Evolutionary conservation across 345 rosid species (phyloP).

Genomic region (Euphorbia pulcherrima): DNA sequence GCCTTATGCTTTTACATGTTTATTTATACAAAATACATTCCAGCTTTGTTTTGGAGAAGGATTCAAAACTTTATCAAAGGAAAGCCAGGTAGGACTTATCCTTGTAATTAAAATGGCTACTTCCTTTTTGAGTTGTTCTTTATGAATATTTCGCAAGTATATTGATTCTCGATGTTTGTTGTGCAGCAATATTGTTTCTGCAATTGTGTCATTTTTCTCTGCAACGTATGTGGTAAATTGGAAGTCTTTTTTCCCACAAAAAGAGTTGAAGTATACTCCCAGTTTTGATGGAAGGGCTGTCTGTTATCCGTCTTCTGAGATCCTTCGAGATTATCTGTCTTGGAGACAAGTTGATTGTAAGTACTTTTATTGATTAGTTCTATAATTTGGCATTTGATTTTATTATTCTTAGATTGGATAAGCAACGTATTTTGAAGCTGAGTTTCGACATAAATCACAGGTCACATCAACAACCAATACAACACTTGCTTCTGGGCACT

Average conservation of each 20-base stretch:
- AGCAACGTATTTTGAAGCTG: not conserved
- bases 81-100: conserved; percentile 48
- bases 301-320: conserved; percentile 73
- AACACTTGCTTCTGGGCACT: conserved; percentile 96
- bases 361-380: conserved; percentile 24
- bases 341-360: conserved; percentile 99
- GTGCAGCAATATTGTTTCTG: conserved; percentile 62
- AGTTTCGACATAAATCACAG: conserved; percentile 34
- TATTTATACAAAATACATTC: conserved; percentile 15
- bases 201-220: conserved; percentile 65
- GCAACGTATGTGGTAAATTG: conserved; percentile 64
- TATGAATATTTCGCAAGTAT: not conserved
- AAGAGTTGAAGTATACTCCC: conserved; percentile 64
- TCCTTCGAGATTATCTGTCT: conserved; percentile 75
- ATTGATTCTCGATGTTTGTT: conserved; percentile 10
- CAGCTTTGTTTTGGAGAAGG: conserved; percentile 77
- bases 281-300: conserved; percentile 87
- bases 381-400: not conserved
- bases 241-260: conserved; percentile 68
- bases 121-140: not conserved
- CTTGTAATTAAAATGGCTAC: not conserved
- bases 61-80: conserved; percentile 55
- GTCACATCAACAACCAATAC: conserved; percentile 92
- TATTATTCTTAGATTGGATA: not conserved
- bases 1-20: conserved; percentile 7